Conservation (phyloP, 2,329 filamentous ascomycete species). For the Trichoderma asperellum region DNA sequence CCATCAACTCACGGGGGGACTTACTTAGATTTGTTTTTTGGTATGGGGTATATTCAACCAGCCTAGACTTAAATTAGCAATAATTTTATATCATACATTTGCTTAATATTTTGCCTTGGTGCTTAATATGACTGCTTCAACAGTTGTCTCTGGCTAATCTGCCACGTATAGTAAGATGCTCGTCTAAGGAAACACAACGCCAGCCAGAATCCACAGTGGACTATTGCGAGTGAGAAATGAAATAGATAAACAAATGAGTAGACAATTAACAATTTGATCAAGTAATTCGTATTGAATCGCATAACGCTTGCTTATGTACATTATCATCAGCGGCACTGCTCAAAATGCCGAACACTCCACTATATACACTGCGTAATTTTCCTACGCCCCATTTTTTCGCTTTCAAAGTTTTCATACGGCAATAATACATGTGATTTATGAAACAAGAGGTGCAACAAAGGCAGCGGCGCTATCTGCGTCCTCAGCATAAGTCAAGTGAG, state of each 20-base stretch:
- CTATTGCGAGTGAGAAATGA: neutral
- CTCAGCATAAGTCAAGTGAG: conserved; percentile 38
- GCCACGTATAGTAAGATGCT: too few relatives aligned
- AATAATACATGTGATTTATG: neutral
- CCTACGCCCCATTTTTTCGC: neutral
- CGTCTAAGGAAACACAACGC: neutral
- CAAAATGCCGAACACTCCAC: neutral
- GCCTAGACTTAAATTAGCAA: neutral
- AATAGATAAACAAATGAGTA: neutral
- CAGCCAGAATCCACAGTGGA: neutral
- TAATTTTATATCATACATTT: neutral
- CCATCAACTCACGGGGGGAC: too few relatives aligned
- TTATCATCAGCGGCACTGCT: neutral
- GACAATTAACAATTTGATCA: neutral
- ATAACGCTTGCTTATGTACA: conserved; percentile 15
- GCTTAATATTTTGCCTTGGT: neutral
- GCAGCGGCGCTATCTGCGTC: conserved; percentile 35
- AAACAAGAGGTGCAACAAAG: conserved; percentile 29
- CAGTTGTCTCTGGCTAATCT: neutral
- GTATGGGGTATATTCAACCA: neutral
- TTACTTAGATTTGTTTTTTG: too few relatives aligned
- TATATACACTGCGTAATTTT: conserved; percentile 3
- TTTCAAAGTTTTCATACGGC: too few relatives aligned
- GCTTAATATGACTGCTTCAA: too few relatives aligned
- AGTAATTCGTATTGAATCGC: neutral